phyloP scores from a whole-genome alignment of 148 eudicot species.

The Chenopodium formosanum region DNA sequence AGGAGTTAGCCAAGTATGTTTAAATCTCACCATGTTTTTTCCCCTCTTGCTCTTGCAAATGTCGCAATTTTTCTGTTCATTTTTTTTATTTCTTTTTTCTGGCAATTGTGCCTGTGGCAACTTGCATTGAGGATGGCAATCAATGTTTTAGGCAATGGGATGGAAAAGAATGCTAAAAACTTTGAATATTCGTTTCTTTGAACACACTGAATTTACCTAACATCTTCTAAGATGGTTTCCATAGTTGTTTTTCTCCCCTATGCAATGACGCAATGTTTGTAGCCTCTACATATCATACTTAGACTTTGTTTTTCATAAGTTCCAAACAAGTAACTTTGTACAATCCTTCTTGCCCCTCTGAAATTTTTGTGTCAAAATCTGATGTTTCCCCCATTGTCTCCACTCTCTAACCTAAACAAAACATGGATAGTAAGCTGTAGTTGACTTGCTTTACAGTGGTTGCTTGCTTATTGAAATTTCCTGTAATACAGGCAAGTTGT shows the following conservation, averaged over 20 bases:
- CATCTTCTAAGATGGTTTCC: neutral
- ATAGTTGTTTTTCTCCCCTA: neutral
- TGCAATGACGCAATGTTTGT: neutral
- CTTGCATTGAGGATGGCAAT: neutral
- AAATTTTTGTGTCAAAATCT: too few relatives aligned
- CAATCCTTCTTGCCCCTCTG: neutral
- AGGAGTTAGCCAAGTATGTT: constrained; percentile 75
- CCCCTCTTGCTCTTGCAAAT: neutral
- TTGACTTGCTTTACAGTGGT: neutral
- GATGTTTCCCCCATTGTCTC: neutral
- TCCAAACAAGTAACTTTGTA: neutral
- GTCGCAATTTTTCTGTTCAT: neutral
- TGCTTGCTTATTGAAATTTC: neutral
- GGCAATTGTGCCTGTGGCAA: neutral
- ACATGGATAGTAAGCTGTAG: neutral
- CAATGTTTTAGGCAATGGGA: neutral
- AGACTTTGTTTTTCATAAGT: neutral
- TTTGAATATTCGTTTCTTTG: neutral
- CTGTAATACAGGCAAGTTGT: constrained; percentile 65
- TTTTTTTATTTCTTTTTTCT: neutral
- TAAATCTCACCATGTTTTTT: neutral
- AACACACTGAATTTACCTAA: neutral
- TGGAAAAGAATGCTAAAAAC: neutral
- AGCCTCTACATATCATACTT: neutral
- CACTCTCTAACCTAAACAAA: neutral